Conservation (phyloP, 176 grass and related monocot species). For the Luzula sylvatica region DNA sequence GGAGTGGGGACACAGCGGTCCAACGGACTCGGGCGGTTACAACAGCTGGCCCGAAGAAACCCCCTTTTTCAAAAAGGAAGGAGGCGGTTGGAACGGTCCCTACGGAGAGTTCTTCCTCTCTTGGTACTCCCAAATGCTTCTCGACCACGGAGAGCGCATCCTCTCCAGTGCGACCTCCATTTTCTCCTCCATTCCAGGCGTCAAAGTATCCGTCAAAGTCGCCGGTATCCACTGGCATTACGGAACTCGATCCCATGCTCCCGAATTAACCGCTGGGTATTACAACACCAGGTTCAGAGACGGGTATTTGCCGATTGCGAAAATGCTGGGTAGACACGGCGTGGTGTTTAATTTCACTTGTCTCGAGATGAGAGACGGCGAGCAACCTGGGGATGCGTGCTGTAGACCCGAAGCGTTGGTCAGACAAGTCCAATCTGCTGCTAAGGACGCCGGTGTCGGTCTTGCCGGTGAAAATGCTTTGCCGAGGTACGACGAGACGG, state of each 20-base stretch:
- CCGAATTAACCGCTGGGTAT: slow-evolving; percentile 61
- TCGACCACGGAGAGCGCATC: slow-evolving; percentile 51
- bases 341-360: slow-evolving; percentile 77
- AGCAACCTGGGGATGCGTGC: slow-evolving; percentile 54
- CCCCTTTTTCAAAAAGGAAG: slow-evolving; percentile 41
- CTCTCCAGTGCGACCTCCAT: slow-evolving; percentile 33
- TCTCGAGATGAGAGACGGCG: slow-evolving; percentile 64
- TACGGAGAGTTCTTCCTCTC: slow-evolving; percentile 74
- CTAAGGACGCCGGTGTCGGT: slow-evolving; percentile 28
- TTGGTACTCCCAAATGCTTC: slow-evolving; percentile 61
- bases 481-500: slow-evolving; percentile 50
- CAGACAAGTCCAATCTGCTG: slow-evolving; percentile 43
- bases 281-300: slow-evolving; percentile 52
- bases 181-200: slow-evolving; percentile 1
- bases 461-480: slow-evolving; percentile 67
- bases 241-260: slow-evolving; percentile 43
- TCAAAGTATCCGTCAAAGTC: slow-evolving; percentile 51
- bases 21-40: slow-evolving; percentile 52
- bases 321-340: slow-evolving; percentile 25
- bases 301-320: slow-evolving; percentile 47
- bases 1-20: slow-evolving; percentile 37
- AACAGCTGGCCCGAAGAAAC: slow-evolving; percentile 63
- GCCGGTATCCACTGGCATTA: slow-evolving; percentile 84
- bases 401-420: slow-evolving; percentile 58
- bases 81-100: slow-evolving; percentile 44